Percentiles rank a stretch among this genome's conserved stretches.
These are phyloP conservation scores for Phytophthora citrophthora DNA, from an alignment of 352 stramenopile species.

Conservation along the genomic window DNA sequence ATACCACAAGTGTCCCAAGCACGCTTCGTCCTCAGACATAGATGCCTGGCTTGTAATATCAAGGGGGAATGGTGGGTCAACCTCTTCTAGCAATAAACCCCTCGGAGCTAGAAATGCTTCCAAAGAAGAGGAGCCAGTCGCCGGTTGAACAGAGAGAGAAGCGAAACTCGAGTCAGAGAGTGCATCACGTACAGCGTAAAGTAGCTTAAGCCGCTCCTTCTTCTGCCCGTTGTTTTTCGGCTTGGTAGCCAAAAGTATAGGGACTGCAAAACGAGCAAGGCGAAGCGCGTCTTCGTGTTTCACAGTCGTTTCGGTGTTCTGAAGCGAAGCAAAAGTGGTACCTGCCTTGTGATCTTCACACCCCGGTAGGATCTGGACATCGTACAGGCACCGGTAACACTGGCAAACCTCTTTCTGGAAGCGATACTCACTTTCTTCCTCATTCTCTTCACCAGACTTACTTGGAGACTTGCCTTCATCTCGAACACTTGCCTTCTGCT, in stretches of 20 bases:
- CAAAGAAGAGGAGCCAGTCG: slow-evolving; percentile 19
- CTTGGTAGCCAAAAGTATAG: slow-evolving; percentile 57
- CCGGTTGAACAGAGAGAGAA: slow-evolving; percentile 21
- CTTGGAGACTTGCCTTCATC: slow-evolving; percentile 4
- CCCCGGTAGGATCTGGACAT: slow-evolving; percentile 67
- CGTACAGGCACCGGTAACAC: slow-evolving; percentile 78
- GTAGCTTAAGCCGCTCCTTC: slow-evolving; percentile 74
- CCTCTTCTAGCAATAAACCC: slow-evolving; percentile 41
- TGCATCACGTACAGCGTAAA: slow-evolving; percentile 60
- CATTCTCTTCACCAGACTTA: slow-evolving; percentile 16
- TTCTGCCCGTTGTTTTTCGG: slow-evolving; percentile 78
- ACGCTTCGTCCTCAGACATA: slow-evolving; percentile 31
- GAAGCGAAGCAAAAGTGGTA: slow-evolving; percentile 42
- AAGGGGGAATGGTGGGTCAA: slow-evolving; percentile 18
- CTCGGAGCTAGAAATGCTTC: slow-evolving; percentile 46
- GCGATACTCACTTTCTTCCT: slow-evolving; percentile 23
- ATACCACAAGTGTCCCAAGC: slow-evolving; percentile 73
- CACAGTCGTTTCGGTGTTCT: slow-evolving; percentile 17
- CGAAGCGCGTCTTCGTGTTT: slow-evolving; percentile 39
- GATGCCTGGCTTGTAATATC: neutral
- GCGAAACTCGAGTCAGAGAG: slow-evolving; percentile 35
- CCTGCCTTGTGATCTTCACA: slow-evolving; percentile 68
- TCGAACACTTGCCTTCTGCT: slow-evolving; percentile 18
- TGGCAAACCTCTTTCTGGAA: slow-evolving; percentile 66
- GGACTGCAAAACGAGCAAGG: slow-evolving; percentile 62